Conservation (phyloP, 352 stramenopile genomes). For the Globisporangium cederbergense region DNA sequence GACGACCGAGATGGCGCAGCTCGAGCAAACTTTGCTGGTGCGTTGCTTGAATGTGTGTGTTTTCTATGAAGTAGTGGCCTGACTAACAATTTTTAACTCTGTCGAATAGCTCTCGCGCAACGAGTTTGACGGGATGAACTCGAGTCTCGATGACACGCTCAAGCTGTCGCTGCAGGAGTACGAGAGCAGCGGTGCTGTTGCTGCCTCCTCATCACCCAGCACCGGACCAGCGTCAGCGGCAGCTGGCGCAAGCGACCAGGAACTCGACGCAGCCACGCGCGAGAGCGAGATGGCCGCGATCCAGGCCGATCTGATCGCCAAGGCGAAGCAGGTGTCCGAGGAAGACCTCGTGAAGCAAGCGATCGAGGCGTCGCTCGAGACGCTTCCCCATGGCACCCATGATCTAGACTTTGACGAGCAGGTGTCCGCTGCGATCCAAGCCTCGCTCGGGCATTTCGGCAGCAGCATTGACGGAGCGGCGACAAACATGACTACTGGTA, state of each 20-base stretch:
- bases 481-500: not conserved
- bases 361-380: constrained; percentile 61
- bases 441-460: constrained; percentile 35
- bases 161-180: constrained; percentile 54
- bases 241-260: constrained; percentile 11
- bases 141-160: constrained; percentile 73
- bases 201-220: not conserved
- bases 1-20: constrained; percentile 61
- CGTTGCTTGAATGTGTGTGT: constrained; percentile 2
- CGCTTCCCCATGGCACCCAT: not conserved
- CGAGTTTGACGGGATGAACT: constrained; percentile 75
- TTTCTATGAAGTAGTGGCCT: not conserved
- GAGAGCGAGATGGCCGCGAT: constrained; percentile 76
- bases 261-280: constrained; percentile 48
- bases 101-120: constrained; percentile 51
- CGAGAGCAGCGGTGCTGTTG: constrained; percentile 18
- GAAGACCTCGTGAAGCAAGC: constrained; percentile 70
- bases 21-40: constrained; percentile 72
- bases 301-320: constrained; percentile 65
- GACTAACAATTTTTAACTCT: constrained; percentile 1
- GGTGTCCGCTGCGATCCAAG: constrained; percentile 65
- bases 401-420: constrained; percentile 44
- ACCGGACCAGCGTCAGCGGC: not conserved
- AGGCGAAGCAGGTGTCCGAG: constrained; percentile 65
- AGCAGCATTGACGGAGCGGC: not conserved